These are phyloP conservation scores for Podospora sp. DNA, from an alignment of 495 filamentous ascomycete species.

Conservation along the genomic window DNA sequence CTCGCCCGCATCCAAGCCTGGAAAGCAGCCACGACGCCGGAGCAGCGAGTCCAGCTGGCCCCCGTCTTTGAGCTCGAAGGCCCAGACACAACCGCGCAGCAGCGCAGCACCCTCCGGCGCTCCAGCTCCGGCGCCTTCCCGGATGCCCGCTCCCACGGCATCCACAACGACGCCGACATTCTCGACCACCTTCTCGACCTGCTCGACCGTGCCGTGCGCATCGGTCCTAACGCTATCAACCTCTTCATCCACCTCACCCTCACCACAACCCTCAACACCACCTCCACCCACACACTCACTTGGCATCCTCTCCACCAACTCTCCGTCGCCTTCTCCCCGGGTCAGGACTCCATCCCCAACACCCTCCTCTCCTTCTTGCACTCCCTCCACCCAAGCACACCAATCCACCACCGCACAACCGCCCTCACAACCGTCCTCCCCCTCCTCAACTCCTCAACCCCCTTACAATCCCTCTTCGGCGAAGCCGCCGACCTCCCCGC, in stretches of 20 bases:
- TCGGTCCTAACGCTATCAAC: neutral
- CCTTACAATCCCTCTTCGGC: neutral
- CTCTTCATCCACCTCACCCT: neutral
- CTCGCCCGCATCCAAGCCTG: neutral
- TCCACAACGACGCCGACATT: neutral
- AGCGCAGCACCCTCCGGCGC: neutral
- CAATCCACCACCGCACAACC: neutral
- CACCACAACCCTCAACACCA: neutral
- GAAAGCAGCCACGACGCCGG: neutral
- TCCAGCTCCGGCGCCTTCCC: neutral
- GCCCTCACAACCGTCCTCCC: neutral
- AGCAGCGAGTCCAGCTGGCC: neutral
- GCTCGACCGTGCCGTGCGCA: neutral
- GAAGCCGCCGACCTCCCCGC: neutral
- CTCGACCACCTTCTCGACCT: neutral
- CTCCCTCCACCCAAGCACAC: neutral
- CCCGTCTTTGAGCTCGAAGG: neutral
- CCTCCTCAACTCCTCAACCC: neutral
- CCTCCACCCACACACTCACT: neutral
- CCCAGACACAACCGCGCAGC: neutral
- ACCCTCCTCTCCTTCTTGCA: neutral
- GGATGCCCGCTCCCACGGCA: neutral
- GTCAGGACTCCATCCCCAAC: neutral
- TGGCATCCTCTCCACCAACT: neutral
- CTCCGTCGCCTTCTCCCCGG: neutral